A percentile compares a stretch with the other conserved stretches of the same genome.
Evolutionary conservation across 2,329 filamentous ascomycete species (phyloP).

Genomic region (Ophiostoma sp.): DNA sequence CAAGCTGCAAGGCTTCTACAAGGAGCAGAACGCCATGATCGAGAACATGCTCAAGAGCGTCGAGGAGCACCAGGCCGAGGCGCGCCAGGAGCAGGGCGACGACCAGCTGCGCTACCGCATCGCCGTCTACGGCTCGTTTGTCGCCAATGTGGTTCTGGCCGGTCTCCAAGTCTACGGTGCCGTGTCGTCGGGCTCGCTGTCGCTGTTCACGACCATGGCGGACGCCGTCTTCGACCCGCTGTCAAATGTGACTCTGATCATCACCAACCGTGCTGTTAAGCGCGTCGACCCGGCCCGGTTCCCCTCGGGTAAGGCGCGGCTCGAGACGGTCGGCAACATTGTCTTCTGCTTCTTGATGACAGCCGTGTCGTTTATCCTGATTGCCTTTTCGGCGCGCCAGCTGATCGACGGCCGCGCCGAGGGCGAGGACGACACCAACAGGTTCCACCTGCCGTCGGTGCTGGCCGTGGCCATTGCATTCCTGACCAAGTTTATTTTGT

Average conservation of each 20-base stretch:
- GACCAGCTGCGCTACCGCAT: constrained; percentile 73
- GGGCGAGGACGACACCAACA: constrained; percentile 47
- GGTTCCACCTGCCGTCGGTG: constrained; percentile 75
- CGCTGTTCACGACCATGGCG: constrained; percentile 95
- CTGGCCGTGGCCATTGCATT: constrained; percentile 83
- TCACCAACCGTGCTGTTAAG: constrained; percentile 82
- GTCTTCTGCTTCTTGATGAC: constrained; percentile 96
- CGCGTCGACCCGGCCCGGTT: constrained; percentile 81
- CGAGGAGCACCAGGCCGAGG: constrained; percentile 79
- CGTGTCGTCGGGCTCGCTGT: constrained; percentile 79
- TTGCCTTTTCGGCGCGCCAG: constrained; percentile 76
- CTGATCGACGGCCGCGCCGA: constrained; percentile 48
- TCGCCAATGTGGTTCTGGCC: constrained; percentile 73
- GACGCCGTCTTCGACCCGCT: constrained; percentile 91
- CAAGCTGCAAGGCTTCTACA: constrained; percentile 74
- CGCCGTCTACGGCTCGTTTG: constrained; percentile 62
- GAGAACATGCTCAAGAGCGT: constrained; percentile 87
- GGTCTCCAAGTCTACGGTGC: constrained; percentile 85
- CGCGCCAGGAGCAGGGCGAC: constrained; percentile 71
- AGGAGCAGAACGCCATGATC: constrained; percentile 88
- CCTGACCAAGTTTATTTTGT: constrained; percentile 72
- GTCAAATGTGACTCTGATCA: constrained; percentile 79
- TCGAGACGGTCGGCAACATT: constrained; percentile 95
- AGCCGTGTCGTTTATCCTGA: constrained; percentile 82
- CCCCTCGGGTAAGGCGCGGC: constrained; percentile 84